These are phyloP conservation scores for Castanea crenata DNA, from an alignment of 306 rosid genomes.

Conservation along the genomic window DNA sequence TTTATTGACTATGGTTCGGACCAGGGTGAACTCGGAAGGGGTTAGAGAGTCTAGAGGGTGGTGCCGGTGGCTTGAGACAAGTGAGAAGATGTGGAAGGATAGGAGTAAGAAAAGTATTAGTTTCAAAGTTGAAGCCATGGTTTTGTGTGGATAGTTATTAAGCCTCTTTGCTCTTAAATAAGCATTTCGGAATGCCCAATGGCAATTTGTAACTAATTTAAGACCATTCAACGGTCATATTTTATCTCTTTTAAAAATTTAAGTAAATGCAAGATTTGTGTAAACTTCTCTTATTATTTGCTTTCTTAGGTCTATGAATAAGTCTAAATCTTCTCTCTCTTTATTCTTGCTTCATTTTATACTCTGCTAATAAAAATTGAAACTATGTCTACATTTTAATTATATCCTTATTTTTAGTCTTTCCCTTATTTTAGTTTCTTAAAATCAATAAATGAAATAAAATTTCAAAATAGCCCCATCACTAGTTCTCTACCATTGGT, in stretches of 20 bases:
- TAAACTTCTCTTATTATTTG: too few relatives aligned
- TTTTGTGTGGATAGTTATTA: background rate
- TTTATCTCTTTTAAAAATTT: background rate
- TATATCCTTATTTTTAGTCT: too few relatives aligned
- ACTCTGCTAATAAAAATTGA: too few relatives aligned
- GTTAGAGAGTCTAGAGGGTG: conserved; percentile 1
- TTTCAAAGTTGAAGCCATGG: background rate
- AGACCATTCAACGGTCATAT: background rate
- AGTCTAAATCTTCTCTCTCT: too few relatives aligned
- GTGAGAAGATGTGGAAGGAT: background rate
- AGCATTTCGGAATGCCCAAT: background rate
- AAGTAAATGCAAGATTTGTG: too few relatives aligned
- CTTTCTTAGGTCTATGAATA: too few relatives aligned
- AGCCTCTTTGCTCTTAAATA: background rate
- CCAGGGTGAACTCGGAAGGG: background rate
- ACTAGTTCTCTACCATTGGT: too few relatives aligned
- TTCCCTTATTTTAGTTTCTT: too few relatives aligned
- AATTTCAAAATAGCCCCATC: too few relatives aligned
- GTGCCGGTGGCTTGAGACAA: background rate
- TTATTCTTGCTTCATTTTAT: too few relatives aligned
- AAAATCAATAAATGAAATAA: too few relatives aligned
- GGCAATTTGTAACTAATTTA: background rate
- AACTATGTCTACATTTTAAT: too few relatives aligned
- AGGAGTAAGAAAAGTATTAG: background rate
- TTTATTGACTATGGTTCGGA: background rate